Percentiles rank a stretch among this genome's conserved stretches.
These are phyloP conservation scores for Durio zibethinus DNA, from an alignment of 345 rosid species.

Conservation along the genomic window DNA sequence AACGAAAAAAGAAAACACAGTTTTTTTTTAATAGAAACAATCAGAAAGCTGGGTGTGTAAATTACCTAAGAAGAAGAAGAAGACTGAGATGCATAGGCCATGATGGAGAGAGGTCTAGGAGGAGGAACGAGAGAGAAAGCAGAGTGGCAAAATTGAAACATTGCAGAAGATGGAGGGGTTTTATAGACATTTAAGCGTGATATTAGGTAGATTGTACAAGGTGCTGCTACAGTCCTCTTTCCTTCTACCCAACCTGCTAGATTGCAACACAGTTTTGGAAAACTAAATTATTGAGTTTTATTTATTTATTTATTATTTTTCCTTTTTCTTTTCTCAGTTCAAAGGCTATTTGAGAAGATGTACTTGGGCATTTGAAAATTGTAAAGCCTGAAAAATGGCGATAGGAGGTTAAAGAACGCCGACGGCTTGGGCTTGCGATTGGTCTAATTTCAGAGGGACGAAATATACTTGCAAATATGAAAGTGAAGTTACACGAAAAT, in stretches of 20 bases:
- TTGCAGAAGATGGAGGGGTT: constrained; percentile 20
- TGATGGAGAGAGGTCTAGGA: constrained; percentile 32
- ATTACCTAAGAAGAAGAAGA: constrained; percentile 56
- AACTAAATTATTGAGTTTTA: background rate
- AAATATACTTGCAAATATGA: background rate
- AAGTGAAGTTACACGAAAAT: background rate
- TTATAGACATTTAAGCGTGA: constrained; percentile 29
- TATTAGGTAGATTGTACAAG: constrained; percentile 21
- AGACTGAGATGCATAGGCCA: constrained; percentile 75
- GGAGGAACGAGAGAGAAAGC: constrained; percentile 19
- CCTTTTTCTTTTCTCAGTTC: too few relatives aligned
- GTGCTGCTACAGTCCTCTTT: constrained; percentile 35
- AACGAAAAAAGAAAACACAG: background rate
- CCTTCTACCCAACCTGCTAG: background rate
- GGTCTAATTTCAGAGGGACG: background rate
- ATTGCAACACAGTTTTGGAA: background rate
- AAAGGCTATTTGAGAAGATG: background rate
- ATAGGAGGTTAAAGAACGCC: background rate
- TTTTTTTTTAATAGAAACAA: background rate
- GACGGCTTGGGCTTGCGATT: background rate
- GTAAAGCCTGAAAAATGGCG: background rate
- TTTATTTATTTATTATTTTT: background rate
- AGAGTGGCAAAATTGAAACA: constrained; percentile 29
- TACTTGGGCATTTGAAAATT: background rate
- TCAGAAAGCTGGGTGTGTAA: background rate